Evolutionary conservation across 129 eudicot species (phyloP).

Genomic region (Sambucus nigra): DNA sequence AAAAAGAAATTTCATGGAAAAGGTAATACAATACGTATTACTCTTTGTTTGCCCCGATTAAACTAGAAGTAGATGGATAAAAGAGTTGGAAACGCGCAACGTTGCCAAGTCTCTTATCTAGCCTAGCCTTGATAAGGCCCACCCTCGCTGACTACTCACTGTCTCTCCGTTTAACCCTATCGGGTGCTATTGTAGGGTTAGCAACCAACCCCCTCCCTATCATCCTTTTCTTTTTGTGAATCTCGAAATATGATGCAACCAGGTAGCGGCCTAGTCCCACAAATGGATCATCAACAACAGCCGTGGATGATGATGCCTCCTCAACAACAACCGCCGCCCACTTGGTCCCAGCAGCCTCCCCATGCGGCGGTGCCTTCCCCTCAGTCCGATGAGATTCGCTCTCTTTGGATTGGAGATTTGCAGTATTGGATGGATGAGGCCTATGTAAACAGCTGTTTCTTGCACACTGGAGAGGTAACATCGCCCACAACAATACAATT

Average conservation of each 20-base stretch:
- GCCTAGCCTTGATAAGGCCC: too few species aligned
- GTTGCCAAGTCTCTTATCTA: too few species aligned
- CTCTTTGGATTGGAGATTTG: constrained; percentile 95
- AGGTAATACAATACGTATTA: too few species aligned
- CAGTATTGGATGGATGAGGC: constrained; percentile 98
- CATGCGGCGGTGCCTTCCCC: constrained; percentile 17
- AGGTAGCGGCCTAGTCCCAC: constrained; percentile 49
- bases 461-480: constrained; percentile 75
- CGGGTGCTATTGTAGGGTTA: too few species aligned
- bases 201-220: too few species aligned
- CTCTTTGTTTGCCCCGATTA: too few species aligned
- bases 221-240: neutral
- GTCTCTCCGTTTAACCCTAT: too few species aligned
- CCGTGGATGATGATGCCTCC: constrained; percentile 49
- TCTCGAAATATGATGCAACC: constrained; percentile 52
- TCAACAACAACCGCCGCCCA: constrained; percentile 28
- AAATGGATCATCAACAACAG: constrained; percentile 33
- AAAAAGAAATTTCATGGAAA: too few species aligned
- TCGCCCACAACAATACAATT: too few species aligned
- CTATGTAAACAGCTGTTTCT: constrained; percentile 47
- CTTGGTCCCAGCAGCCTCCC: constrained; percentile 27
- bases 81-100: too few species aligned
- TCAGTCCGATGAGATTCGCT: constrained; percentile 56
- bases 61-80: too few species aligned
- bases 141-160: too few species aligned